Evolutionary conservation across 2,329 filamentous ascomycete genomes (phyloP).

Genomic region (Sphaerulina populicola): DNA sequence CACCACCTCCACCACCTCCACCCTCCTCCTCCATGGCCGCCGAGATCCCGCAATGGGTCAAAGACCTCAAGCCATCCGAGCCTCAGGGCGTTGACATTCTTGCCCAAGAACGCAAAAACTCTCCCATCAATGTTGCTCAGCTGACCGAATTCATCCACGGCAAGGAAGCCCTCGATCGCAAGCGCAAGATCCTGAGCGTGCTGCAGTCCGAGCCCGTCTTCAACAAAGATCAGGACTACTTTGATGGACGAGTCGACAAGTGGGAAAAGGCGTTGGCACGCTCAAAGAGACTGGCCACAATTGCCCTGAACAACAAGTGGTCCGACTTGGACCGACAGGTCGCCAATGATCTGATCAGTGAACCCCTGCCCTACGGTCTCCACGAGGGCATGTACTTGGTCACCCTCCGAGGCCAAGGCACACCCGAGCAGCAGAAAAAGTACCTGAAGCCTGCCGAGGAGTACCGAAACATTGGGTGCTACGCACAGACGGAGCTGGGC

Average conservation of each 20-base stretch:
- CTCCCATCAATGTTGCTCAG: slow-evolving; percentile 58
- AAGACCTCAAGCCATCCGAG: slow-evolving; percentile 55
- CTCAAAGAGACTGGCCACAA: slow-evolving; percentile 60
- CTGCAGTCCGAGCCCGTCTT: slow-evolving; percentile 62
- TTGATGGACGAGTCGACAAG: slow-evolving; percentile 58
- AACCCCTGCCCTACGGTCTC: slow-evolving; percentile 65
- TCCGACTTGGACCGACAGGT: slow-evolving; percentile 52
- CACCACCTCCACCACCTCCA: background rate
- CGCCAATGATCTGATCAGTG: slow-evolving; percentile 62
- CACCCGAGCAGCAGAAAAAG: slow-evolving; percentile 62
- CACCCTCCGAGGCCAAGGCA: slow-evolving; percentile 63
- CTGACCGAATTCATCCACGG: slow-evolving; percentile 63
- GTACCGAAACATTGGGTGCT: slow-evolving; percentile 69
- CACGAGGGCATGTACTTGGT: slow-evolving; percentile 64
- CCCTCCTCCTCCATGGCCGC: slow-evolving; percentile 22
- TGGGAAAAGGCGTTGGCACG: slow-evolving; percentile 62
- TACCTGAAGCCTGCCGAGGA: slow-evolving; percentile 61
- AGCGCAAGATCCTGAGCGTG: slow-evolving; percentile 54
- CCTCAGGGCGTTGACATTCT: slow-evolving; percentile 64
- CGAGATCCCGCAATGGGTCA: slow-evolving; percentile 54
- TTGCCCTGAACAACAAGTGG: slow-evolving; percentile 62
- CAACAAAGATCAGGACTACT: slow-evolving; percentile 71
- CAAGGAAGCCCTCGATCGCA: slow-evolving; percentile 53
- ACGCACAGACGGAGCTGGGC: slow-evolving; percentile 72
- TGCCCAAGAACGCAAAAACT: slow-evolving; percentile 57